Conservation (phyloP, 1,284 basidiomycete genomes). For the Austroboletus niveus region DNA sequence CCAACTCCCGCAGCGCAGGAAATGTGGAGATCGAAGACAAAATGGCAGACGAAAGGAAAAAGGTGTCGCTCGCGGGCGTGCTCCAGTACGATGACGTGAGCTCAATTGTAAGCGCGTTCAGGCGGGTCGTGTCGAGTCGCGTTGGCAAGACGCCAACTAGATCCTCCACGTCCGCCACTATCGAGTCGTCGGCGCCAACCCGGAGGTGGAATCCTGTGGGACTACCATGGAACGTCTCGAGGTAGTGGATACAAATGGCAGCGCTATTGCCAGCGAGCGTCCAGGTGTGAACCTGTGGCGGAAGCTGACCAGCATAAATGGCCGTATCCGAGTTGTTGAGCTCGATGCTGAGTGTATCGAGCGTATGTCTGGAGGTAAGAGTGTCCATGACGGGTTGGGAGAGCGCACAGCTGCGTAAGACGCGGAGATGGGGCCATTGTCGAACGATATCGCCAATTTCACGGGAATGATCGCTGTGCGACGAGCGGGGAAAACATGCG, state of each 20-base stretch:
- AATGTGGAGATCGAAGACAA: slow-evolving; percentile 20
- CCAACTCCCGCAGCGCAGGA: slow-evolving; percentile 11
- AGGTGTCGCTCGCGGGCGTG: slow-evolving; percentile 21
- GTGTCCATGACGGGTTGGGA: slow-evolving; percentile 25
- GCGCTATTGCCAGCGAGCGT: slow-evolving; percentile 27
- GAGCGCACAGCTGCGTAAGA: slow-evolving; percentile 22
- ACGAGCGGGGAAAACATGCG: slow-evolving; percentile 26
- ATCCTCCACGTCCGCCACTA: slow-evolving; percentile 12
- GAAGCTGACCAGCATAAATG: slow-evolving; percentile 19
- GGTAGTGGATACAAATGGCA: slow-evolving; percentile 20
- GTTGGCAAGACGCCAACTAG: slow-evolving; percentile 10
- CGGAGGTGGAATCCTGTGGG: slow-evolving; percentile 20
- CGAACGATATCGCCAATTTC: slow-evolving; percentile 26
- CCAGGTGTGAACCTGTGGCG: slow-evolving; percentile 19
- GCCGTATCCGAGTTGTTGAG: slow-evolving; percentile 25
- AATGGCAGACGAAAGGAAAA: slow-evolving; percentile 18
- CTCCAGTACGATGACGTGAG: slow-evolving; percentile 30
- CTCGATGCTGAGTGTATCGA: slow-evolving; percentile 26
- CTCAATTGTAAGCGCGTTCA: slow-evolving; percentile 17
- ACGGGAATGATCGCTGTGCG: slow-evolving; percentile 24
- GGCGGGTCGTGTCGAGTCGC: slow-evolving; percentile 13
- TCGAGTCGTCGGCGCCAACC: slow-evolving; percentile 27
- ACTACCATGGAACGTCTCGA: slow-evolving; percentile 15
- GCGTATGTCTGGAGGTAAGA: slow-evolving; percentile 5
- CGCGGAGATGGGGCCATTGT: slow-evolving; percentile 18